phyloP scores from a whole-genome alignment of 768 basidiomycete species.

The Tulasnella sp. region DNA sequence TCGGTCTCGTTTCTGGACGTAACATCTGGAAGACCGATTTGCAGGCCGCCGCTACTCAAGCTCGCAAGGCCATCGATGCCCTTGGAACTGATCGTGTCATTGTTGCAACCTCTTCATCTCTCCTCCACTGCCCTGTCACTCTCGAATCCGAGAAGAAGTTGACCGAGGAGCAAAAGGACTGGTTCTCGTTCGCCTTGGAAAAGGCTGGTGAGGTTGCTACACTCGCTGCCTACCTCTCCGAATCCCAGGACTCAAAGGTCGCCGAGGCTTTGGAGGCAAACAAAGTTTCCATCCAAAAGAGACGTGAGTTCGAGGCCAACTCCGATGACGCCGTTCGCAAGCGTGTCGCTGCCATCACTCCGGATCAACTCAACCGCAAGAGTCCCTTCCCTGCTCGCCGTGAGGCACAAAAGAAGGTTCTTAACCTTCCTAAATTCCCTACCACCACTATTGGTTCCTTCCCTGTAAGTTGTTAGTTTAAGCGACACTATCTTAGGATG shows the following conservation, averaged over 20 bases:
- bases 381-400: conserved; percentile 78
- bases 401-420: conserved; percentile 75
- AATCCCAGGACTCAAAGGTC: conserved; percentile 63
- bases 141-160: conserved; percentile 86
- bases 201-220: conserved; percentile 83
- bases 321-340: conserved; percentile 93
- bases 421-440: conserved; percentile 91
- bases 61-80: conserved; percentile 68
- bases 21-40: conserved; percentile 99
- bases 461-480: conserved; percentile 43
- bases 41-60: conserved; percentile 61
- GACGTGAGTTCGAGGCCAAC: conserved; percentile 84
- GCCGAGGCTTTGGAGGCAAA: conserved; percentile 74
- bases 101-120: conserved; percentile 90
- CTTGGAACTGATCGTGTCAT: conserved; percentile 84
- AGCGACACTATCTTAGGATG: conserved; percentile 8
- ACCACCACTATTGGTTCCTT: conserved; percentile 98
- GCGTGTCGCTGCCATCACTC: conserved; percentile 84
- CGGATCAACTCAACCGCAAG: conserved; percentile 75
- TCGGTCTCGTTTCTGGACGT: conserved; percentile 93
- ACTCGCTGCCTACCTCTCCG: conserved; percentile 74
- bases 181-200: conserved; percentile 97
- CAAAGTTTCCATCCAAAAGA: conserved; percentile 78
- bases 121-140: conserved; percentile 96
- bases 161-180: conserved; percentile 78